Conservation (phyloP, 2,329 filamentous ascomycete genomes). For the Botryotinia convoluta region DNA sequence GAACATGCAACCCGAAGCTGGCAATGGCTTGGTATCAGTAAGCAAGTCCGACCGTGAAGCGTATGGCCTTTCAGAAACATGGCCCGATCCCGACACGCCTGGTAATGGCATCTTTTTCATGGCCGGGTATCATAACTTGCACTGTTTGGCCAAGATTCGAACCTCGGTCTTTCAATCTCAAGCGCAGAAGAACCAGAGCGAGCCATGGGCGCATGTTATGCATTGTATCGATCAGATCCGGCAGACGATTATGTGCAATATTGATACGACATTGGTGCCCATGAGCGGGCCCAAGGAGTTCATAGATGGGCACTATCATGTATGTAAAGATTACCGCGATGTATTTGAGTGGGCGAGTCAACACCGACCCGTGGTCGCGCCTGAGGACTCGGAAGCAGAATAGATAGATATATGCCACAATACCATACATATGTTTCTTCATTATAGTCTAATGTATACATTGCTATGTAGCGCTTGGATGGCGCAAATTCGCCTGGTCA, state of each 20-base stretch:
- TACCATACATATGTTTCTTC: background rate
- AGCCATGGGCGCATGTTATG: background rate
- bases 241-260: constrained; percentile 7
- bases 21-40: background rate
- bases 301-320: background rate
- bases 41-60: background rate
- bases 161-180: background rate
- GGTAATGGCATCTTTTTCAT: constrained; percentile 10
- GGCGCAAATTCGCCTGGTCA: background rate
- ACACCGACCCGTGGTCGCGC: background rate
- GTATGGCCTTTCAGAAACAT: background rate
- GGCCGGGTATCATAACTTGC: constrained; percentile 6
- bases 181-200: background rate
- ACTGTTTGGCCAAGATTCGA: constrained; percentile 12
- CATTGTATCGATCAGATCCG: constrained; percentile 5
- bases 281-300: background rate
- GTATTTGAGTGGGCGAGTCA: constrained; percentile 1
- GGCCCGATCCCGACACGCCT: background rate
- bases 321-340: constrained; percentile 2
- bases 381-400: background rate
- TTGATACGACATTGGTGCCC: background rate
- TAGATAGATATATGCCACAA: background rate
- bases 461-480: constrained; percentile 7
- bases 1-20: background rate
- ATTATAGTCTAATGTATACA: background rate